A percentile compares a stretch with the other conserved stretches of the same genome.
Conservation (phyloP, 352 stramenopile species). For the Pythium graminicola region DNA sequence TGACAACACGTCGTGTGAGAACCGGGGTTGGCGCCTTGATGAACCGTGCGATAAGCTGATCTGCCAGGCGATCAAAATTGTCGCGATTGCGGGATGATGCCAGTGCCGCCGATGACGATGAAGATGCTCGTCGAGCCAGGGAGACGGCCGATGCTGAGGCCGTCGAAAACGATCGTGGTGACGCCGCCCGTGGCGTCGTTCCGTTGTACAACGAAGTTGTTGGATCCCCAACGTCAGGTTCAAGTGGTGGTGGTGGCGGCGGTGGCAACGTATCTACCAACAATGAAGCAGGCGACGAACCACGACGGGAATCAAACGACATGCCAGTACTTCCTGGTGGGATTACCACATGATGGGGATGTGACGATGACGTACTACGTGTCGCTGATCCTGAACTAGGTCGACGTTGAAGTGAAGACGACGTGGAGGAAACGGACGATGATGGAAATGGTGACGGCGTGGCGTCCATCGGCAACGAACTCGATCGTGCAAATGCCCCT, state of each 20-base stretch:
- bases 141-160: slow-evolving; percentile 22
- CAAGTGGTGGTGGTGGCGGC: slow-evolving; percentile 19
- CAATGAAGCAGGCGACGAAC: slow-evolving; percentile 1
- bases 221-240: slow-evolving; percentile 7
- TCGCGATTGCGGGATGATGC: slow-evolving; percentile 9
- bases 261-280: slow-evolving; percentile 17
- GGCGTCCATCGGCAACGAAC: slow-evolving; percentile 3
- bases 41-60: slow-evolving; percentile 27
- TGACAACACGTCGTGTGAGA: slow-evolving; percentile 46
- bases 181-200: slow-evolving; percentile 1
- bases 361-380: neutral
- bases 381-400: slow-evolving; percentile 12
- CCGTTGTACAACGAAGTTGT: slow-evolving; percentile 4
- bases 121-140: slow-evolving; percentile 12
- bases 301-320: neutral
- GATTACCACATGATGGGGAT: slow-evolving; percentile 24
- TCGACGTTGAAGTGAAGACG: neutral
- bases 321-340: slow-evolving; percentile 7
- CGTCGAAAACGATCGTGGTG: slow-evolving; percentile 12
- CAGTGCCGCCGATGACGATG: slow-evolving; percentile 13
- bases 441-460: slow-evolving; percentile 1
- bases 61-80: slow-evolving; percentile 18
- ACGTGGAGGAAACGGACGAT: neutral
- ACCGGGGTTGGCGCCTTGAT: slow-evolving; percentile 49
- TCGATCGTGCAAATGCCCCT: neutral